Conservation (phyloP, 1,139 yeast genomes). For the Geotrichum candidum region DNA sequence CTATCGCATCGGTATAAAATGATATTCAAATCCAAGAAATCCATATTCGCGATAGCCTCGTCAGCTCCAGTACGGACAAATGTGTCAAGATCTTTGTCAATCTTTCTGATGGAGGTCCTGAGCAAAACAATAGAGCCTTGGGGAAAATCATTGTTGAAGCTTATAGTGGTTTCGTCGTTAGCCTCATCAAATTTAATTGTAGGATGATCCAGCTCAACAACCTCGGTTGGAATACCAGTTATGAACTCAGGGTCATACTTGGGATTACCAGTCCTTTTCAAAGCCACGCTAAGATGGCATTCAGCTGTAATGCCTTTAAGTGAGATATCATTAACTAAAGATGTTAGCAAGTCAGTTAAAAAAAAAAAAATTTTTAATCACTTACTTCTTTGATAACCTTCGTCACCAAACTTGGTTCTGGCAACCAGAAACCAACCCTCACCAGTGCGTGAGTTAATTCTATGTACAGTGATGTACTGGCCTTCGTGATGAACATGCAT, state of each 20-base stretch:
- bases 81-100: conserved; percentile 57
- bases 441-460: conserved; percentile 78
- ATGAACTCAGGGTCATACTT: conserved; percentile 35
- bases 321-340: conserved; percentile 54
- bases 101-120: conserved; percentile 53
- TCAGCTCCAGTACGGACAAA: conserved; percentile 67
- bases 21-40: conserved; percentile 66
- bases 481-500: conserved; percentile 94
- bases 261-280: conserved; percentile 43
- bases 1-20: conserved; percentile 72
- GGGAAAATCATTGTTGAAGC: conserved; percentile 57
- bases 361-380: background rate
- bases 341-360: conserved; percentile 30
- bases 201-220: conserved; percentile 51
- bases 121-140: conserved; percentile 88
- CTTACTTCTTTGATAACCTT: conserved; percentile 32
- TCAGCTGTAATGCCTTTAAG: conserved; percentile 63
- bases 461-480: conserved; percentile 83
- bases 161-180: conserved; percentile 45
- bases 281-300: conserved; percentile 52
- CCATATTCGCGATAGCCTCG: conserved; percentile 57
- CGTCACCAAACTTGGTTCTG: conserved; percentile 61
- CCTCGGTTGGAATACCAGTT: conserved; percentile 60
- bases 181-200: conserved; percentile 40
- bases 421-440: conserved; percentile 87